A percentile compares a stretch with the other conserved stretches of the same genome.
phyloP scores from a whole-genome alignment of 345 rosid species.

The Mallotus nudiflorus region DNA sequence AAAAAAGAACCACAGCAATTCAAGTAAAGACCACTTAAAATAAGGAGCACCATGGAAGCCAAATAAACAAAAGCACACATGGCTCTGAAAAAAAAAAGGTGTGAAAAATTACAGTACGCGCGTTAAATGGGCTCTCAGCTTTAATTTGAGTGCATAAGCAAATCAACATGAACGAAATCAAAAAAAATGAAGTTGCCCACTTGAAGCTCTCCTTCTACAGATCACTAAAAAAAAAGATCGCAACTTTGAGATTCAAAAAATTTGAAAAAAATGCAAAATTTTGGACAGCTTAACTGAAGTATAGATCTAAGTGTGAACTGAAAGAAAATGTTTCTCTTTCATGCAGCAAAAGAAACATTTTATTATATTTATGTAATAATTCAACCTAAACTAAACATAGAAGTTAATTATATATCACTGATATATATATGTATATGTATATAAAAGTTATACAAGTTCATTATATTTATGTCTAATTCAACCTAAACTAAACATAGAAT shows the following conservation, averaged over 20 bases:
- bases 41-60: neutral
- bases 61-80: neutral
- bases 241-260: slow-evolving; percentile 5
- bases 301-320: slow-evolving; percentile 39
- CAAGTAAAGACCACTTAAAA: neutral
- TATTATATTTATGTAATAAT: too few species aligned
- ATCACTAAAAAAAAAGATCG: slow-evolving; percentile 17
- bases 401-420: too few species aligned
- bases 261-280: slow-evolving; percentile 18
- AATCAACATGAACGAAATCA: slow-evolving; percentile 60
- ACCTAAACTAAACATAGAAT: neutral
- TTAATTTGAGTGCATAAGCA: slow-evolving; percentile 87
- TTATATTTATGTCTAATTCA: too few species aligned
- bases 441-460: neutral
- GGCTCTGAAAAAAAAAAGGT: slow-evolving; percentile 2
- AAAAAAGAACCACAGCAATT: neutral
- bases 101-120: slow-evolving; percentile 43
- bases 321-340: neutral
- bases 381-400: too few species aligned
- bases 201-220: slow-evolving; percentile 28
- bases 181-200: slow-evolving; percentile 24
- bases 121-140: slow-evolving; percentile 71
- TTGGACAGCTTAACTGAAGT: slow-evolving; percentile 18
- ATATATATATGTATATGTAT: too few species aligned
- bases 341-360: neutral